Conservation (phyloP, 169 alveolate genomes). For the Eimeria necatrix region DNA sequence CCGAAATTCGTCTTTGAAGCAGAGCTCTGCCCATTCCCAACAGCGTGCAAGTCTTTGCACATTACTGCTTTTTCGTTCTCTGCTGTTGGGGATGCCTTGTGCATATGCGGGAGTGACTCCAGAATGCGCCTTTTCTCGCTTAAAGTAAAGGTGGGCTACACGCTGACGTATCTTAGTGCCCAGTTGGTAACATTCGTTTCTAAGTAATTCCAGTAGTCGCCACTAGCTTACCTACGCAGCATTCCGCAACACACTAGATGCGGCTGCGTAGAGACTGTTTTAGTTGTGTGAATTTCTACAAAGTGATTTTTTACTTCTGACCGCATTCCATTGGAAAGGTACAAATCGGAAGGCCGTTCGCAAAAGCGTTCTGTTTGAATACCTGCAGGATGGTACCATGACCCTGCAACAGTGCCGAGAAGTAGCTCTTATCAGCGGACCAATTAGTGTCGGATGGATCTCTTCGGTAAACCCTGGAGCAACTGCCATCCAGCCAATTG, state of each 20-base stretch:
- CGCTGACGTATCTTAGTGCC: background rate
- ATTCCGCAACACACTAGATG: too few species aligned
- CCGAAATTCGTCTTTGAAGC: conserved; percentile 42
- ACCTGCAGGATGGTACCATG: conserved; percentile 34
- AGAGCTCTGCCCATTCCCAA: conserved; percentile 45
- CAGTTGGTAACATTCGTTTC: too few species aligned
- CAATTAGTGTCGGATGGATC: conserved; percentile 67
- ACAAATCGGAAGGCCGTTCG: too few species aligned
- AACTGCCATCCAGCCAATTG: background rate
- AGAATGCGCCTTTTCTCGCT: conserved; percentile 68
- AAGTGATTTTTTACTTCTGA: too few species aligned
- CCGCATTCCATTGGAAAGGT: too few species aligned
- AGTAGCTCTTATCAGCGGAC: conserved; percentile 75
- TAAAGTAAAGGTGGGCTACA: conserved; percentile 5
- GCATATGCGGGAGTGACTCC: conserved; percentile 77
- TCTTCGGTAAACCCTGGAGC: conserved; percentile 8
- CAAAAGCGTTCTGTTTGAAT: too few species aligned
- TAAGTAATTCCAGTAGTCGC: too few species aligned
- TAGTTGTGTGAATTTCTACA: too few species aligned
- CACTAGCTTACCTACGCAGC: too few species aligned
- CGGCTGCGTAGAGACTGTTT: too few species aligned
- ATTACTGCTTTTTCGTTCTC: conserved; percentile 72
- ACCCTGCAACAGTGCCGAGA: conserved; percentile 43
- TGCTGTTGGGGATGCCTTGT: conserved; percentile 40
- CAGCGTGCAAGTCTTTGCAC: conserved; percentile 22